Percentiles rank a stretch among this genome's conserved stretches.
phyloP scores from a whole-genome alignment of 2,329 filamentous ascomycete species.

The Pezicula carpinea region DNA sequence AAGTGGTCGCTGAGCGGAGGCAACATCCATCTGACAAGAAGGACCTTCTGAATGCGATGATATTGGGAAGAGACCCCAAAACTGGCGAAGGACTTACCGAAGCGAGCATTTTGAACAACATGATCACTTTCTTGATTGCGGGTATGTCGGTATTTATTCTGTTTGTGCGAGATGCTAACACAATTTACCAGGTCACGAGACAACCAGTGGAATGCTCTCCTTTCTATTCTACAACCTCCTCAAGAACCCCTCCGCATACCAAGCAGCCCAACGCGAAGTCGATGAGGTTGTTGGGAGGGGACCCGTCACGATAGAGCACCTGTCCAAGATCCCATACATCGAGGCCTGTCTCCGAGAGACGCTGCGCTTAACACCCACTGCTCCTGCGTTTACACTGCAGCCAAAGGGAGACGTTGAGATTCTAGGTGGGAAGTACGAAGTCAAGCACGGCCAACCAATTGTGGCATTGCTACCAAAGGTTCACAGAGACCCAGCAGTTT shows the following conservation, averaged over 20 bases:
- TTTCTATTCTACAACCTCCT: slow-evolving; percentile 48
- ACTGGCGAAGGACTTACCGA: slow-evolving; percentile 63
- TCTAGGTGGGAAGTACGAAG: slow-evolving; percentile 12
- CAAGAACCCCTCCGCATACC: slow-evolving; percentile 42
- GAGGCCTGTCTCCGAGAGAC: slow-evolving; percentile 62
- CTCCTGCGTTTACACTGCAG: slow-evolving; percentile 50
- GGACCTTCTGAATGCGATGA: slow-evolving; percentile 67
- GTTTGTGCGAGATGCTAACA: slow-evolving; percentile 36
- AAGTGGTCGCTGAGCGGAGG: slow-evolving; percentile 57
- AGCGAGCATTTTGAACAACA: slow-evolving; percentile 60
- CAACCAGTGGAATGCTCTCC: slow-evolving; percentile 50
- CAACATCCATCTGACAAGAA: slow-evolving; percentile 51
- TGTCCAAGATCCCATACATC: slow-evolving; percentile 57
- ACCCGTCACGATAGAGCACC: slow-evolving; percentile 39
- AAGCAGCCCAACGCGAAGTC: slow-evolving; percentile 46
- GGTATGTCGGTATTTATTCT: slow-evolving; percentile 9
- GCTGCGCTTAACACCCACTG: slow-evolving; percentile 57
- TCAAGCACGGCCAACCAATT: slow-evolving; percentile 45
- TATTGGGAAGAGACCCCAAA: slow-evolving; percentile 61
- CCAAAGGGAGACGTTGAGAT: slow-evolving; percentile 38
- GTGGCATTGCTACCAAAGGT: slow-evolving; percentile 44
- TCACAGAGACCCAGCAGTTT: slow-evolving; percentile 60
- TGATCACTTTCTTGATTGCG: slow-evolving; percentile 65
- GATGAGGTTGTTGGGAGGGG: slow-evolving; percentile 45
- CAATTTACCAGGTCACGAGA: slow-evolving; percentile 53